These are phyloP conservation scores for Trichoderma citrinoviride DNA, from an alignment of 2,329 filamentous ascomycete species.

Conservation along the genomic window DNA sequence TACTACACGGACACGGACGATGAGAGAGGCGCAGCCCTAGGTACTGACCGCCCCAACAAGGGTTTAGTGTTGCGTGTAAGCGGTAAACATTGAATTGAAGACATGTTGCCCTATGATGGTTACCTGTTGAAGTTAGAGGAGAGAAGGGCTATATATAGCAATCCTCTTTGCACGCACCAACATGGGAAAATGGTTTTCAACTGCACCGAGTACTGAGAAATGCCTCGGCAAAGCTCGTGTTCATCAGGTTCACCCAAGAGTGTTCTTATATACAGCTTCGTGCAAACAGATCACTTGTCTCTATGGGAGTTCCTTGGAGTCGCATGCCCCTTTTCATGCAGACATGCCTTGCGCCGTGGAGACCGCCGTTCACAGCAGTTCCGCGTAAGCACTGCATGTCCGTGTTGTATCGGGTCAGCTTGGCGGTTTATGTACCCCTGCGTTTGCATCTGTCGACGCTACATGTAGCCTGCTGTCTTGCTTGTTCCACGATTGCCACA, in stretches of 20 bases:
- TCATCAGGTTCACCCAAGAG: neutral
- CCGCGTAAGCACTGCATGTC: conserved; percentile 4
- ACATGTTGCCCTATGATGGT: too few relatives aligned
- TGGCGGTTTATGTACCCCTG: conserved; percentile 1
- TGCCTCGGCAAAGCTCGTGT: neutral
- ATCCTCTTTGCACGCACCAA: neutral
- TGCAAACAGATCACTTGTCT: neutral
- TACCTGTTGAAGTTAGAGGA: neutral
- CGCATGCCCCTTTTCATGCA: conserved; percentile 9
- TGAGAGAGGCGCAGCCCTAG: neutral
- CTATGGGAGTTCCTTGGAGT: neutral
- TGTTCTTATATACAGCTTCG: neutral
- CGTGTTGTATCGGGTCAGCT: neutral
- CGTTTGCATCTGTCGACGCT: neutral
- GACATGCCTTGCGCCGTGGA: neutral
- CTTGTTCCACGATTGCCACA: neutral
- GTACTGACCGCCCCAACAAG: neutral
- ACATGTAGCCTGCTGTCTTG: neutral
- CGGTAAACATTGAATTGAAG: neutral
- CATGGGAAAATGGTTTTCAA: too few relatives aligned
- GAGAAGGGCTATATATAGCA: neutral
- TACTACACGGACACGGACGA: neutral
- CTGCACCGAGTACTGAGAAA: neutral
- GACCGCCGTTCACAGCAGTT: neutral
- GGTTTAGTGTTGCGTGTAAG: neutral